Conservation (phyloP, 345 rosid genomes). For the Gossypium sturtianum region DNA sequence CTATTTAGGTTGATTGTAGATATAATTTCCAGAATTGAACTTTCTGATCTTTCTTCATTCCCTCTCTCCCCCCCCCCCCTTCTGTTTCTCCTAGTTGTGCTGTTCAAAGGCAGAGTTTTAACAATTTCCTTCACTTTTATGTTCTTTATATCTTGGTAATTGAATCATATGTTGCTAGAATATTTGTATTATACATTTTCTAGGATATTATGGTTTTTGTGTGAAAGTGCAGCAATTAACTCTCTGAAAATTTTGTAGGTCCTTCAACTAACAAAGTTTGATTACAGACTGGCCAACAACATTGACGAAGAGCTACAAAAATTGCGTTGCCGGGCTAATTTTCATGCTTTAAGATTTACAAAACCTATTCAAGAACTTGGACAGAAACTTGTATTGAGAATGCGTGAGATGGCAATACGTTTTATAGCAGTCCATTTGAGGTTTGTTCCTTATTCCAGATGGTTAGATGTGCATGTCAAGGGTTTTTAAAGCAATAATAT, state of each 20-base stretch:
- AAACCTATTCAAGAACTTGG: constrained; percentile 79
- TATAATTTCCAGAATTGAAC: not conserved
- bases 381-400: constrained; percentile 60
- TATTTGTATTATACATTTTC: not conserved
- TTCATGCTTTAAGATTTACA: constrained; percentile 83
- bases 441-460: constrained; percentile 29
- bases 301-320: constrained; percentile 84
- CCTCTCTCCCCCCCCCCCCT: not conserved
- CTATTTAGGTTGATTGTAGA: not conserved
- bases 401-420: constrained; percentile 72
- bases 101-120: constrained; percentile 1
- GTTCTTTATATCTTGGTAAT: not conserved
- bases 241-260: constrained; percentile 53
- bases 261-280: constrained; percentile 95
- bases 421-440: constrained; percentile 91
- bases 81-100: not conserved
- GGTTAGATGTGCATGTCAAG: not conserved
- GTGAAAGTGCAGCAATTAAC: constrained; percentile 1
- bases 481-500: not conserved
- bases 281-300: constrained; percentile 86
- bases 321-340: constrained; percentile 91
- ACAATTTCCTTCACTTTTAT: not conserved
- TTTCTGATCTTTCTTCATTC: not conserved
- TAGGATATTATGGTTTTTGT: not conserved
- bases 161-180: not conserved